Evolutionary conservation across 164 flowering plant species (phyloP).

Genomic region (Santalum album): DNA sequence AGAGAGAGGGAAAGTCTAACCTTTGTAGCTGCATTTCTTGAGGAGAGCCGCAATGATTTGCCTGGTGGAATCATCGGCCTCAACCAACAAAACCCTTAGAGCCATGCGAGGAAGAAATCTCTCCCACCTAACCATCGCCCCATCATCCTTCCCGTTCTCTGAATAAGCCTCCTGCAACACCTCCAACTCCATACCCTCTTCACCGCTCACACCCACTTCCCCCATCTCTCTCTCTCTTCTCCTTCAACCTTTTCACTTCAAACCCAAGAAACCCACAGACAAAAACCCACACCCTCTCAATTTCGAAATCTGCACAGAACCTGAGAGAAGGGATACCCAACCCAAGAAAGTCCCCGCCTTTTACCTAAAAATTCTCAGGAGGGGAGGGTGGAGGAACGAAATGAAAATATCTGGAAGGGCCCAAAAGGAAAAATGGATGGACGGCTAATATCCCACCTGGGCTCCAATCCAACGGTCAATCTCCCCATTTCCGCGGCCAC

Average conservation of each 20-base stretch:
- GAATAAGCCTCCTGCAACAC: constrained; percentile 10
- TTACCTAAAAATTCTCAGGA: neutral
- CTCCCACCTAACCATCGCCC: constrained; percentile 42
- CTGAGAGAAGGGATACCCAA: too few species aligned
- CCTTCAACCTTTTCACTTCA: too few species aligned
- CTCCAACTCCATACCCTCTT: constrained; percentile 9
- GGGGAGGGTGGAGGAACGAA: too few species aligned
- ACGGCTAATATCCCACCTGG: too few species aligned
- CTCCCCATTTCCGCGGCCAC: too few species aligned
- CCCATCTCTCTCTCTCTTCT: constrained; percentile 12
- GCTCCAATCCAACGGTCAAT: too few species aligned
- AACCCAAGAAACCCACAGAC: too few species aligned
- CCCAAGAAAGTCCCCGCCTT: too few species aligned
- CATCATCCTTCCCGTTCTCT: constrained; percentile 5
- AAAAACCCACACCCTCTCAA: constrained; percentile 5
- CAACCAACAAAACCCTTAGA: constrained; percentile 65
- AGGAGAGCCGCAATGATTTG: constrained; percentile 75
- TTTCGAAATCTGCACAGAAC: constrained; percentile 12
- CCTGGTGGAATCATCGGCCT: constrained; percentile 75
- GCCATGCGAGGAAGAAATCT: constrained; percentile 43
- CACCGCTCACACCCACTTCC: constrained; percentile 19
- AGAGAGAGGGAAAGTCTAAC: too few species aligned
- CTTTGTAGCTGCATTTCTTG: constrained; percentile 71
- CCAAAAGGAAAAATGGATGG: too few species aligned
- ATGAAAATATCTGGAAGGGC: too few species aligned